Evolutionary conservation across 2,329 filamentous ascomycete genomes (phyloP).

Genomic region (Calonectria pteridis): DNA sequence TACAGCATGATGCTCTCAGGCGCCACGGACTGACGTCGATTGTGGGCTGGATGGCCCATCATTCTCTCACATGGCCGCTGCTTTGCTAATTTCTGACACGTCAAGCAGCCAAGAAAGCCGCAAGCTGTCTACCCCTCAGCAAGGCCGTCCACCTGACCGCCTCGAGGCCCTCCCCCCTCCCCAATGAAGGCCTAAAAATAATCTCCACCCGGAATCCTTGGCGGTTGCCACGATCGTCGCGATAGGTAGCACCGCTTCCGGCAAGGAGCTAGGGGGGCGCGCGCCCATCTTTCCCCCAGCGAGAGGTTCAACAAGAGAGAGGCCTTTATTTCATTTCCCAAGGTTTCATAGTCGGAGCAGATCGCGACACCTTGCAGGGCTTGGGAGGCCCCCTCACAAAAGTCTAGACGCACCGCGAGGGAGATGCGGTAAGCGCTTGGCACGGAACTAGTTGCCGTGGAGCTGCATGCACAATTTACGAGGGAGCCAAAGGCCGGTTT

Average conservation of each 20-base stretch:
- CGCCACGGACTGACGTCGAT: not conserved
- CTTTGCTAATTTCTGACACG: not conserved
- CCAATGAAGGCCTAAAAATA: not conserved
- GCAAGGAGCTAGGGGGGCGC: not conserved
- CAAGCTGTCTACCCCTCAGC: not conserved
- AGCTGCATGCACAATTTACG: not conserved
- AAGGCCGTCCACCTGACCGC: not conserved
- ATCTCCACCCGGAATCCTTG: not conserved
- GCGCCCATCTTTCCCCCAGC: not conserved
- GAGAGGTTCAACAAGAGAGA: no score
- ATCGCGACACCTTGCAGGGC: not conserved
- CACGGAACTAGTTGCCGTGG: conserved; percentile 3
- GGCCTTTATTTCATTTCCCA: not conserved
- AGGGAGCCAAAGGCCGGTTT: not conserved
- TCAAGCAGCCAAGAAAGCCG: not conserved
- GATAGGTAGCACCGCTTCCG: not conserved
- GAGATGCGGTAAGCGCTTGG: conserved; percentile 7
- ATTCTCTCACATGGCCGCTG: not conserved
- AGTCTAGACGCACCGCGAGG: not conserved
- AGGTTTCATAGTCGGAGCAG: not conserved
- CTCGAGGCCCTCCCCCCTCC: not conserved
- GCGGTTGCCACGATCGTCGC: not conserved
- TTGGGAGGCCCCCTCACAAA: not conserved
- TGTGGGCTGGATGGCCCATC: not conserved
- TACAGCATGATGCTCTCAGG: not conserved